A percentile compares a stretch with the other conserved stretches of the same genome.
Evolutionary conservation across 2,329 filamentous ascomycete species (phyloP).

Genomic region (Aspergillus sp.): DNA sequence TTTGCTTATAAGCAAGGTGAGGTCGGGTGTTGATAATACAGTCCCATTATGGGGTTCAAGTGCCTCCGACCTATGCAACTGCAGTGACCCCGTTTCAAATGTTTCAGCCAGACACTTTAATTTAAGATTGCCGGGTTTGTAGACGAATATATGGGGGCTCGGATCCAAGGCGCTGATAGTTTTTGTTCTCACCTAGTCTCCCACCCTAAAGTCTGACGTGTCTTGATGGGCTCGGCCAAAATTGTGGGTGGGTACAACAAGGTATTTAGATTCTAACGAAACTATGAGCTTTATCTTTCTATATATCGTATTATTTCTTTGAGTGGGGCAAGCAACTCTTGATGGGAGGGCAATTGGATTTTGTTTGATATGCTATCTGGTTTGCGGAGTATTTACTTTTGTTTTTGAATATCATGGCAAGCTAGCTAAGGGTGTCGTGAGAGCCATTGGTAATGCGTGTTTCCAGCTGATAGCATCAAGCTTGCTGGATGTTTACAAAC

Average conservation of each 20-base stretch:
- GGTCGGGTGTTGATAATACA: no score
- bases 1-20: no score
- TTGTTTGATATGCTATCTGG: not conserved
- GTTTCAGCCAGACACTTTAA: no score
- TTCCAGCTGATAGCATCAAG: not conserved
- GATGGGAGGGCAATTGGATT: not conserved
- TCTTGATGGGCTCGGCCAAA: not conserved
- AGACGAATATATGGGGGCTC: no score
- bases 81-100: no score
- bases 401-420: not conserved
- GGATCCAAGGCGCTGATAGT: not conserved
- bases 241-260: not conserved
- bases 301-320: not conserved
- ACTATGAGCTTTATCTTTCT: no score
- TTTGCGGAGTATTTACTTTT: not conserved
- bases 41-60: no score
- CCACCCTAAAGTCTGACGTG: no score
- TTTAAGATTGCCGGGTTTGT: no score
- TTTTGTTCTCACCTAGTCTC: not conserved
- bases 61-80: no score
- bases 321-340: not conserved
- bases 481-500: not conserved
- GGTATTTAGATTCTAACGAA: not conserved
- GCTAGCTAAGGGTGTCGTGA: not conserved
- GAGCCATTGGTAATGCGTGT: no score